Evolutionary conservation across 2,329 filamentous ascomycete genomes (phyloP), one percentile per base, ranked within the genome.

Genomic region (Sporothrix sp.): DNA sequence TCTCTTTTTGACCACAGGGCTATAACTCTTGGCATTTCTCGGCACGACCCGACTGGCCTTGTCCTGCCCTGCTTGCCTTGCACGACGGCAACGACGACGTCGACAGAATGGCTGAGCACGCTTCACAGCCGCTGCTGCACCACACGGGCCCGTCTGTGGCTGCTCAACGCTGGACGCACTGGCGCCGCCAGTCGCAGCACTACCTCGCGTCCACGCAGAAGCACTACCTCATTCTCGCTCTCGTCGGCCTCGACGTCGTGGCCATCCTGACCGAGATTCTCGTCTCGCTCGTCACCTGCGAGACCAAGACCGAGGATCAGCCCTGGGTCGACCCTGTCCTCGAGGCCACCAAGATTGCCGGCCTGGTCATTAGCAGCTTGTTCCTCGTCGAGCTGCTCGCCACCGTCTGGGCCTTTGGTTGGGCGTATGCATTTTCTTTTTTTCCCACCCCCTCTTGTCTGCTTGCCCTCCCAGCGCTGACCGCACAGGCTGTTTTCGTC

Each of bases 301-400:
- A 75, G 57, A 65, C 66, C 56, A 63, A 67, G 40, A 60, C 63
- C 33, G 54, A 63, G 28, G 57, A 68, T 44, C 66, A 69, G 57
- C 55, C 61, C 0, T 75, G 73, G 71, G 70, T 73, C 6, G 54
- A 58, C 8, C 52, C 58, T 1, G 60, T 69, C 30, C 62, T 63
- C 14, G 55, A 61, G n/a, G 54, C 61, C 0, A 65, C 85, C 36
- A 72, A 72, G 11, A 66, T 71, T 3, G 64, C 75, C 30, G 75
- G 78, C 6, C 63, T 85, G 39, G 67, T 76, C 2, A 79, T 85
- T 60, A 82, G 78, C 50, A 77, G 72, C 57, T 59, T 85, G 25
- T 87, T 87, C 61, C 71, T 86, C 68, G 58, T 73, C 1, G 84
- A 87, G 64, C 63, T 86, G 62, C 50, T 74, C 9, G 65, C 75